A percentile compares a stretch with the other conserved stretches of the same genome.
Conservation (phyloP, 257 asterid species). For the Anisodus tanguticus region DNA sequence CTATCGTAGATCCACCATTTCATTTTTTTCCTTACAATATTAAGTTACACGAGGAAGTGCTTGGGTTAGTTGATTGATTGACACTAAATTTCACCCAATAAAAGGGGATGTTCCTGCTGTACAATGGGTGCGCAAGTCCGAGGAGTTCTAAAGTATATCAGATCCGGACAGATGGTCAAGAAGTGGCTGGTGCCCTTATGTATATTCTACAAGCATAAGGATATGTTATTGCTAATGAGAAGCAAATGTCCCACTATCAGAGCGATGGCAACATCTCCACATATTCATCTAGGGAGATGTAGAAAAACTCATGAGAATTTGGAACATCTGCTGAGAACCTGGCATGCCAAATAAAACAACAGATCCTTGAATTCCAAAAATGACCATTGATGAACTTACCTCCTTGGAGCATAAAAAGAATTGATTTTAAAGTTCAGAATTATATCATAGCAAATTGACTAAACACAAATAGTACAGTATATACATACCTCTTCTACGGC, state of each 20-base stretch:
- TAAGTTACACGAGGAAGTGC: no score
- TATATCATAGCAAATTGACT: constrained; percentile 4
- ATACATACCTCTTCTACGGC: constrained; percentile 87
- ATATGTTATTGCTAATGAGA: constrained; percentile 19
- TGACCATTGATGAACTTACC: neutral
- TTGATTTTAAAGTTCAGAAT: neutral
- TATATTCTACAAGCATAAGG: neutral
- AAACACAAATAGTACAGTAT: neutral
- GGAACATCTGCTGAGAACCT: neutral
- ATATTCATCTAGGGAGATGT: neutral
- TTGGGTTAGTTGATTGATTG: neutral
- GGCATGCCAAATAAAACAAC: neutral
- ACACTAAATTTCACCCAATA: constrained; percentile 1
- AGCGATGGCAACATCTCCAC: neutral
- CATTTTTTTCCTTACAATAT: no score
- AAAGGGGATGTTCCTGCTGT: neutral
- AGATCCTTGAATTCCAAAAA: neutral
- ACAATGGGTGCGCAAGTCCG: neutral
- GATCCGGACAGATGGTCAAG: neutral
- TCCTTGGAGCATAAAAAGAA: neutral
- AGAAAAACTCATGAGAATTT: constrained; percentile 2
- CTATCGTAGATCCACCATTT: no score
- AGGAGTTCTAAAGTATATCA: neutral
- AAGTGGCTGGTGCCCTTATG: neutral
- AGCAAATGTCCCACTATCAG: neutral